Percentiles rank a stretch among this genome's conserved stretches.
phyloP scores from a whole-genome alignment of 805 yeast species.

The Saccharomycopsis sp. region DNA sequence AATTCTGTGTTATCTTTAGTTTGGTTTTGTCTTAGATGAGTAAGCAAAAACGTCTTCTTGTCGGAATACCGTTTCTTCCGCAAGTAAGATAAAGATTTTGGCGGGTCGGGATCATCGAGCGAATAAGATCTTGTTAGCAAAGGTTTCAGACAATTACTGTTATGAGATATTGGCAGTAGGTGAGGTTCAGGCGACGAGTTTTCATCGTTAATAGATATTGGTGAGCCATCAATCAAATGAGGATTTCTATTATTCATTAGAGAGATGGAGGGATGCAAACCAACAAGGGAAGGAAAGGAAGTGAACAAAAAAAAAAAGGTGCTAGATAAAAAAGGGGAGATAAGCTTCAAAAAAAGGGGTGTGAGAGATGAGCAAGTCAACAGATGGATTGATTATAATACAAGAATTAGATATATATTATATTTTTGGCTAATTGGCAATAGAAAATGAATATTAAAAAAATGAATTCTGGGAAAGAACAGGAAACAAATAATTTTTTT shows the following conservation, averaged over 20 bases:
- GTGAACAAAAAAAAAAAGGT: background rate
- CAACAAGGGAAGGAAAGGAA: background rate
- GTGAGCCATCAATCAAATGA: background rate
- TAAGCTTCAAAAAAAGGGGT: background rate
- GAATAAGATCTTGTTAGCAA: background rate
- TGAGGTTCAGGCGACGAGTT: background rate
- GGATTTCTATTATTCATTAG: background rate
- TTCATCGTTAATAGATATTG: background rate
- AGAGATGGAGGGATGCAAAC: background rate
- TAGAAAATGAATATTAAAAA: background rate
- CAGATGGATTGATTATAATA: background rate
- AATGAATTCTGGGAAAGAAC: background rate
- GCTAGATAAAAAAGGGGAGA: background rate
- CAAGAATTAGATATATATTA: background rate
- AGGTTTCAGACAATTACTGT: too few relatives aligned
- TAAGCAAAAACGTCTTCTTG: conserved; percentile 5
- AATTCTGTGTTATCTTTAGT: conserved; percentile 11
- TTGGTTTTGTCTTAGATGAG: background rate
- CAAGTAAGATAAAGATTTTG: conserved; percentile 8
- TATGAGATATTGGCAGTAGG: background rate
- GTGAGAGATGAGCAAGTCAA: background rate
- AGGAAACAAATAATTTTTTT: background rate
- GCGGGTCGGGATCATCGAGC: conserved; percentile 2
- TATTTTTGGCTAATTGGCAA: background rate
- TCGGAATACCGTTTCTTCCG: conserved; percentile 12